phyloP scores from a whole-genome alignment of 2,329 filamentous ascomycete genomes.

The Claviceps pusilla region DNA sequence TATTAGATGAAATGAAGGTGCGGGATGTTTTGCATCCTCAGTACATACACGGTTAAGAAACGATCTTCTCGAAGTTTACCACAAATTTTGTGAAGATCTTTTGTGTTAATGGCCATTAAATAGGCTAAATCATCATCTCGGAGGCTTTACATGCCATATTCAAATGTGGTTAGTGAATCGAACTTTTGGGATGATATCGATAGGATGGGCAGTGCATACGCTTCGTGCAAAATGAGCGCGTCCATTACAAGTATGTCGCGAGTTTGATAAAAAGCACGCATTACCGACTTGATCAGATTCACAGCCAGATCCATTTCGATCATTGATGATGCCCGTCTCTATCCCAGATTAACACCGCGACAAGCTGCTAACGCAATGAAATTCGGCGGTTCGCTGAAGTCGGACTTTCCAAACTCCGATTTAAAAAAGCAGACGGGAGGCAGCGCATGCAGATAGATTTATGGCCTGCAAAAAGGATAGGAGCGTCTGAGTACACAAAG shows the following conservation, averaged over 20 bases:
- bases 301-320: constrained; percentile 40
- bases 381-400: no score
- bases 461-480: no score
- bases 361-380: neutral
- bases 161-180: neutral
- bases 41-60: constrained; percentile 59
- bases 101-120: constrained; percentile 76
- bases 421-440: no score
- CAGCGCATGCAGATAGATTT: no score
- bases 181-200: neutral
- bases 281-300: constrained; percentile 71
- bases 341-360: neutral
- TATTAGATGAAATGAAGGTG: constrained; percentile 25
- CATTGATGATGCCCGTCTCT: neutral
- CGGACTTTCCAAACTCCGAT: no score
- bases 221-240: constrained; percentile 69
- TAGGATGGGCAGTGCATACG: constrained; percentile 34
- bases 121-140: constrained; percentile 79
- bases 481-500: no score
- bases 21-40: constrained; percentile 1
- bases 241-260: constrained; percentile 75
- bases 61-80: constrained; percentile 75
- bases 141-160: constrained; percentile 43
- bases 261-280: constrained; percentile 73
- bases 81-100: constrained; percentile 81